Conservation (phyloP, 805 yeast genomes). For the Hanseniaspora osmophila region DNA sequence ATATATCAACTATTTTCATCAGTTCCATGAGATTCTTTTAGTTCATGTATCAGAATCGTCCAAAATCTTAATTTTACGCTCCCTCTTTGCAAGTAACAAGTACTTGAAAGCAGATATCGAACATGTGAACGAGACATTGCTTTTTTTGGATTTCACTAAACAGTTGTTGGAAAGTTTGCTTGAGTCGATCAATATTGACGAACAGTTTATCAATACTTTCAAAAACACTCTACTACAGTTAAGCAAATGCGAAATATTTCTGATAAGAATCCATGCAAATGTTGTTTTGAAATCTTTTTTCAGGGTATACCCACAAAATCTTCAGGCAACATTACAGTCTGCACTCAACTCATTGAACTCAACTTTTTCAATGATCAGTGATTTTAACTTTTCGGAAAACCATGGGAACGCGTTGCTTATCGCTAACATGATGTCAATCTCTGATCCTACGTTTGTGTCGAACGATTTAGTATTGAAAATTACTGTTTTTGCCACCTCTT, state of each 20-base stretch:
- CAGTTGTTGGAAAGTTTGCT: conserved; percentile 13
- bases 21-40: conserved; percentile 13
- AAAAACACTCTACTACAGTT: conserved; percentile 24
- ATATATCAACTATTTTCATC: conserved; percentile 13
- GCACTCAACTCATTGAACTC: conserved; percentile 24
- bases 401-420: conserved; percentile 29
- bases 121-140: conserved; percentile 4
- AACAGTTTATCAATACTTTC: conserved; percentile 18
- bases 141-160: conserved; percentile 13
- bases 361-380: conserved; percentile 16
- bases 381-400: conserved; percentile 20
- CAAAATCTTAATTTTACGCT: conserved; percentile 19
- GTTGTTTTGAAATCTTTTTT: conserved; percentile 24
- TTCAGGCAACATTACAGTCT: conserved; percentile 25
- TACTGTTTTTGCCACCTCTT: conserved; percentile 30
- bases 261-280: conserved; percentile 28
- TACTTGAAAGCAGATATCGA: conserved; percentile 6
- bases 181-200: conserved; percentile 18
- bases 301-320: conserved; percentile 21
- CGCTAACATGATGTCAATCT: conserved; percentile 22
- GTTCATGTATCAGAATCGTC: conserved; percentile 23
- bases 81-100: conserved; percentile 6
- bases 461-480: conserved; percentile 30
- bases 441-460: conserved; percentile 31
- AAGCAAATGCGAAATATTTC: conserved; percentile 25